Evolutionary conservation across 306 rosid genomes (phyloP), one percentile per base, ranked within the genome.

Genomic region (Rosa lucieae): DNA sequence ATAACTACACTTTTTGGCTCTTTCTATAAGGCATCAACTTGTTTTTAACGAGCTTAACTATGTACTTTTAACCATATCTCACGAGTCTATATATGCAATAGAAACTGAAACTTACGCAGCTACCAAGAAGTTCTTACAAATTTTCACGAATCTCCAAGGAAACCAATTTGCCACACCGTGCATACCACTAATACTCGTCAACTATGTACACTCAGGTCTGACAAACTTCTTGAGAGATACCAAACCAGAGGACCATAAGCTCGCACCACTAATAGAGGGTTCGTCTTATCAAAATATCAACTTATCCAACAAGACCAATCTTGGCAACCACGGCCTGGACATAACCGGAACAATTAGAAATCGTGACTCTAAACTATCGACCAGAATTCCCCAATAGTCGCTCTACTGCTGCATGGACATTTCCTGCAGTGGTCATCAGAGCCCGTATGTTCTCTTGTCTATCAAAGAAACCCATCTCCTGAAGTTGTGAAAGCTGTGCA

Each of bases 381-480:
- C 93, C 93, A 1, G 88, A 56, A 81, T 89, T 91, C 74, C 98
- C 97, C 88, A 93, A 85, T 70, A 91, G 91, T 55, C 91, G 92
- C 84, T 91, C 98, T 13, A 93, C 91, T 10, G 98, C 98, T 5
- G 98, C 98, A 63, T 91, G 92, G 67, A 93, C 89, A 79, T 93
- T 91, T 77, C 98, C 98, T 26, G 94, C 85, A 2, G 98, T 91
- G 69, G 98, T 96, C 32, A 88, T 79, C 80, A 93, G 89, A 14
- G 98, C 98, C 86, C 85, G 86, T 75, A 93, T 89, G 81, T 93
- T 93, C 86, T 93, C 98, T 85, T 93, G 98, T 1, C 90, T 87
- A 77, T 93, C 97, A 56, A 93, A 89, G 88, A 93, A 93, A 39
- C 98, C 98, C 98, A 93, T 93, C 83, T 93, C 98, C 84, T 89